Percentiles rank a stretch among this genome's conserved stretches.
Conservation (phyloP, 768 basidiomycete genomes). For the Butyriboletus loyo region DNA sequence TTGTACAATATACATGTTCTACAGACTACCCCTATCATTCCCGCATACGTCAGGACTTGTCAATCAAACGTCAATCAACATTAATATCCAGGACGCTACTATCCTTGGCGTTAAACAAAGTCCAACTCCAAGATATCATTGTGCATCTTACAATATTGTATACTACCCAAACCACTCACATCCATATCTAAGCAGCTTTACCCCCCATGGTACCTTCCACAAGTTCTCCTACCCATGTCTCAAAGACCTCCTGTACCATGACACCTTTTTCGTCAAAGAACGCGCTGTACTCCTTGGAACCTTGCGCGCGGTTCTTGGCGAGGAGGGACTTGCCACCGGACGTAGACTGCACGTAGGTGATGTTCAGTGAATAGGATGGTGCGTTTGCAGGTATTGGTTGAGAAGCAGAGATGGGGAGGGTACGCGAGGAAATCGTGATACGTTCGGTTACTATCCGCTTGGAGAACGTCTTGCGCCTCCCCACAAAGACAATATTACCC, state of each 20-base stretch:
- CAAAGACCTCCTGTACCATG: constrained; percentile 74
- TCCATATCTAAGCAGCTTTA: constrained; percentile 41
- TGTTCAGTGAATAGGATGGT: constrained; percentile 64
- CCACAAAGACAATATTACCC: constrained; percentile 80
- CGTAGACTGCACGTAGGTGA: constrained; percentile 74
- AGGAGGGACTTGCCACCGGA: constrained; percentile 85
- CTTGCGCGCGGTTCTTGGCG: constrained; percentile 60
- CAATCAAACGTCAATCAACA: not conserved
- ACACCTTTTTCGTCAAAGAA: constrained; percentile 83
- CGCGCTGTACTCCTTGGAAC: constrained; percentile 55
- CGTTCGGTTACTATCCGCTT: constrained; percentile 93
- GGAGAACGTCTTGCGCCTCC: constrained; percentile 86
- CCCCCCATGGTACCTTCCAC: constrained; percentile 75
- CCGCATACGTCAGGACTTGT: too few species aligned
- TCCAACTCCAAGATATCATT: constrained; percentile 20
- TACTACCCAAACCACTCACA: constrained; percentile 6
- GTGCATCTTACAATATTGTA: constrained; percentile 31
- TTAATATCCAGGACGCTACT: not conserved
- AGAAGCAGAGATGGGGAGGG: constrained; percentile 42
- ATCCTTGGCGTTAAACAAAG: not conserved
- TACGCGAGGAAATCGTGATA: constrained; percentile 72
- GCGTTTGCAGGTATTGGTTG: constrained; percentile 38
- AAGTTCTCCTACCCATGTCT: constrained; percentile 72
- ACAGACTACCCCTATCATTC: not conserved
- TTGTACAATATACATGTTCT: not conserved